phyloP scores from a whole-genome alignment of 352 stramenopile genomes.

The Saprolegnia diclina region DNA sequence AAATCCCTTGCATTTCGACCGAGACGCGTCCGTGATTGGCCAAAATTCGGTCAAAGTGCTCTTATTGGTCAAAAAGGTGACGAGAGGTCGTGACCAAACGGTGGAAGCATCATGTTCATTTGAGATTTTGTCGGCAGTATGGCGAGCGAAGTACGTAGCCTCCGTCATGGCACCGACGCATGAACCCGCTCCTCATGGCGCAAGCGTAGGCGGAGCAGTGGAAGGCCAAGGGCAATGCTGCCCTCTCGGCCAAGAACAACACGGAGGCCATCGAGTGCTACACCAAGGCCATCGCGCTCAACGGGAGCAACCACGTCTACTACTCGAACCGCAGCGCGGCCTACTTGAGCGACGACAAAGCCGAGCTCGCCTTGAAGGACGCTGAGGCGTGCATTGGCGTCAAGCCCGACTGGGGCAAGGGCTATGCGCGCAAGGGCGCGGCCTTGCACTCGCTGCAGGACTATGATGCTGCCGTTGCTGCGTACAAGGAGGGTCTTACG shows the following conservation, averaged over 20 bases:
- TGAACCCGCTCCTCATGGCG: not conserved
- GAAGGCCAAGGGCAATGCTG: slow-evolving; percentile 96
- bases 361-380: slow-evolving; percentile 93
- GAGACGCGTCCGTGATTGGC: not conserved
- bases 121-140: slow-evolving; percentile 9
- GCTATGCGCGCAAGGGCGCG: slow-evolving; percentile 96
- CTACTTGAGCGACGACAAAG: slow-evolving; percentile 92
- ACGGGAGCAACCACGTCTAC: slow-evolving; percentile 95
- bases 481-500: slow-evolving; percentile 82
- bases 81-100: not conserved
- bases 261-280: slow-evolving; percentile 96
- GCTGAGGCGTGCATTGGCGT: slow-evolving; percentile 93
- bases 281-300: slow-evolving; percentile 93
- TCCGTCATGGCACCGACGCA: not conserved
- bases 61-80: slow-evolving; percentile 4
- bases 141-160: slow-evolving; percentile 11
- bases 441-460: slow-evolving; percentile 91
- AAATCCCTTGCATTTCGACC: not conserved
- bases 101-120: slow-evolving; percentile 10
- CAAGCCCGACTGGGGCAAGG: slow-evolving; percentile 96
- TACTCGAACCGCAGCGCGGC: slow-evolving; percentile 99
- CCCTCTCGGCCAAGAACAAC: slow-evolving; percentile 89
- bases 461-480: slow-evolving; percentile 79
- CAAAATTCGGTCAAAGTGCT: not conserved
- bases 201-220: slow-evolving; percentile 32